Evolutionary conservation across 2,329 filamentous ascomycete genomes (phyloP).

Genomic region (Fusarium compactum): DNA sequence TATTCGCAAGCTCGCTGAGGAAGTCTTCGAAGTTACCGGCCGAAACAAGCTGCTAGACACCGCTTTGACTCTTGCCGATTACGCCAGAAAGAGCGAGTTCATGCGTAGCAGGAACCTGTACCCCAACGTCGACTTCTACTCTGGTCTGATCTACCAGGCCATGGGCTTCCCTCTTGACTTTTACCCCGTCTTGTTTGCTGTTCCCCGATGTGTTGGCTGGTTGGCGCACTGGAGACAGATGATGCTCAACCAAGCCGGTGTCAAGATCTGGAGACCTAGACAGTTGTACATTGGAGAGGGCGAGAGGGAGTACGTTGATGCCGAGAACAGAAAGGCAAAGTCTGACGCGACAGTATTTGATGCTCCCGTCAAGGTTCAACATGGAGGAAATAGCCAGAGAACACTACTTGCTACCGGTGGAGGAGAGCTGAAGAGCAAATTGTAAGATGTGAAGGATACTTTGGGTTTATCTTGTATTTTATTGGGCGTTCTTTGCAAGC

Average conservation of each 20-base stretch:
- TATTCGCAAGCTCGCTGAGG: slow-evolving; percentile 62
- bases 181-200: slow-evolving; percentile 64
- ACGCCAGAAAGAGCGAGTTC: slow-evolving; percentile 60
- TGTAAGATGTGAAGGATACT: background rate
- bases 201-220: slow-evolving; percentile 64
- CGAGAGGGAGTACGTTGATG: slow-evolving; percentile 59
- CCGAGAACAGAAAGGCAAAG: slow-evolving; percentile 51
- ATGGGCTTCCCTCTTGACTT: slow-evolving; percentile 67
- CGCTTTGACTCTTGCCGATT: slow-evolving; percentile 59
- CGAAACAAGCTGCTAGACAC: slow-evolving; percentile 65
- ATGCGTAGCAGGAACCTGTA: slow-evolving; percentile 63
- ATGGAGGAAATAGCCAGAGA: slow-evolving; percentile 22
- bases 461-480: background rate
- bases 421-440: slow-evolving; percentile 8
- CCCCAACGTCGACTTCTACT: slow-evolving; percentile 66
- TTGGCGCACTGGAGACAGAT: slow-evolving; percentile 65
- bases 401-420: slow-evolving; percentile 10
- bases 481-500: background rate
- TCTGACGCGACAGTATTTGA: slow-evolving; percentile 12
- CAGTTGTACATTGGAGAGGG: slow-evolving; percentile 62
- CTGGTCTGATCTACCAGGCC: slow-evolving; percentile 64
- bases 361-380: slow-evolving; percentile 24
- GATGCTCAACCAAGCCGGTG: slow-evolving; percentile 59
- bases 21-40: slow-evolving; percentile 63
- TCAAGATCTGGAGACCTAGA: slow-evolving; percentile 64